Percentiles rank a stretch among this genome's conserved stretches.
These are phyloP conservation scores for Aspergillus tubingensis DNA, from an alignment of 2,329 filamentous ascomycete species.

Conservation along the genomic window DNA sequence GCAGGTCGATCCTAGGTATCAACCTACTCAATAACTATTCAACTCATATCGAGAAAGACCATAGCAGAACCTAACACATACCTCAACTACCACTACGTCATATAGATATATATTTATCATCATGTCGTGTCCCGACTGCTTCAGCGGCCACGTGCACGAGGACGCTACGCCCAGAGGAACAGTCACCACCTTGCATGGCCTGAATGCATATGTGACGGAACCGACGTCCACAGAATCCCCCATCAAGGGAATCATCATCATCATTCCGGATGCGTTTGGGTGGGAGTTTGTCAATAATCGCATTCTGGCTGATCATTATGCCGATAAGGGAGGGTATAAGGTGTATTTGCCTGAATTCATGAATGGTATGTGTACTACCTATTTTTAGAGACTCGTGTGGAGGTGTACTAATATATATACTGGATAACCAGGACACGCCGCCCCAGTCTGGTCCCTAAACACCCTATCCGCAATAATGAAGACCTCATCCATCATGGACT, in stretches of 20 bases:
- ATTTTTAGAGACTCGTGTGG: too few species aligned
- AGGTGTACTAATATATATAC: not conserved
- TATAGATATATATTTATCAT: not conserved
- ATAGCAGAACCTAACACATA: too few species aligned
- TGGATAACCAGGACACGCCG: constrained; percentile 15
- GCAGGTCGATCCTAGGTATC: too few species aligned
- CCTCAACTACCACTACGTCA: too few species aligned
- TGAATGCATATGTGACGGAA: constrained; percentile 52
- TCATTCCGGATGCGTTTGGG: constrained; percentile 60
- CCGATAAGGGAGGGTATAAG: constrained; percentile 51
- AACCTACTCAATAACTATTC: too few species aligned
- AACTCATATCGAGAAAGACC: too few species aligned
- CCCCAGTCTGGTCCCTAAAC: constrained; percentile 15
- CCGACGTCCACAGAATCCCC: constrained; percentile 23
- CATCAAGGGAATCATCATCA: constrained; percentile 53
- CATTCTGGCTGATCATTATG: constrained; percentile 57
- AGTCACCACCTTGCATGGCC: constrained; percentile 50
- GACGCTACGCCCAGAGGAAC: constrained; percentile 49
- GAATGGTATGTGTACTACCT: constrained; percentile 37
- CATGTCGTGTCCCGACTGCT: constrained; percentile 45
- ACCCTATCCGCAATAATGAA: constrained; percentile 11
- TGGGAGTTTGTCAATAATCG: constrained; percentile 57
- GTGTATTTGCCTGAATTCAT: constrained; percentile 63
- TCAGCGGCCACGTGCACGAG: constrained; percentile 49
- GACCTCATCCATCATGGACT: constrained; percentile 12